Evolutionary conservation across 2,329 filamentous ascomycete genomes (phyloP).

Genomic region (Pyrenochaeta sp.): DNA sequence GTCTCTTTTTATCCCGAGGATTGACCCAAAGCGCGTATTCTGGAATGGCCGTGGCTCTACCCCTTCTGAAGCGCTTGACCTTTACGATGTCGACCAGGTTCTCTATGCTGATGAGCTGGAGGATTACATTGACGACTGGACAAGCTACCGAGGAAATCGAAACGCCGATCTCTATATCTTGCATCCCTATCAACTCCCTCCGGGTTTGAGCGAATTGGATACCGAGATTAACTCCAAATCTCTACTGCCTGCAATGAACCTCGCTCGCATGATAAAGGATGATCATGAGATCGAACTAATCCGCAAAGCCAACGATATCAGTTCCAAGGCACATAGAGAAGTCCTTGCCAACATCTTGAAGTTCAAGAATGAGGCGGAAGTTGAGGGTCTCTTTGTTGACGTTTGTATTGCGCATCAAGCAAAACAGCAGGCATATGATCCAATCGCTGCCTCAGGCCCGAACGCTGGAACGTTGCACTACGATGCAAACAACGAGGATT

Average conservation of each 20-base stretch:
- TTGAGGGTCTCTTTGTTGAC: conserved; percentile 79
- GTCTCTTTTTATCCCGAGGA: conserved; percentile 75
- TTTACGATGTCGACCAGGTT: conserved; percentile 74
- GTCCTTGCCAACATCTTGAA: conserved; percentile 70
- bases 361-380: conserved; percentile 79
- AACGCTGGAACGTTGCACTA: conserved; percentile 91
- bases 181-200: conserved; percentile 32
- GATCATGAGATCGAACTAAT: conserved; percentile 83
- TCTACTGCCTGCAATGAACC: conserved; percentile 77
- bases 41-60: conserved; percentile 70
- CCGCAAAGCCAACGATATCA: conserved; percentile 80
- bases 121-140: conserved; percentile 42
- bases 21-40: conserved; percentile 67
- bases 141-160: conserved; percentile 21
- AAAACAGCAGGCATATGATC: conserved; percentile 80
- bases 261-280: conserved; percentile 82
- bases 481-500: conserved; percentile 75
- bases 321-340: conserved; percentile 75
- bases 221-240: conserved; percentile 39
- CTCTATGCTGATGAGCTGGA: conserved; percentile 57
- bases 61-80: conserved; percentile 66
- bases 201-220: conserved; percentile 11
- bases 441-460: conserved; percentile 85
- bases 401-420: conserved; percentile 76
- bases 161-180: conserved; percentile 45